Conservation (phyloP, 164 flowering plant species). For the Platanus orientalis region DNA sequence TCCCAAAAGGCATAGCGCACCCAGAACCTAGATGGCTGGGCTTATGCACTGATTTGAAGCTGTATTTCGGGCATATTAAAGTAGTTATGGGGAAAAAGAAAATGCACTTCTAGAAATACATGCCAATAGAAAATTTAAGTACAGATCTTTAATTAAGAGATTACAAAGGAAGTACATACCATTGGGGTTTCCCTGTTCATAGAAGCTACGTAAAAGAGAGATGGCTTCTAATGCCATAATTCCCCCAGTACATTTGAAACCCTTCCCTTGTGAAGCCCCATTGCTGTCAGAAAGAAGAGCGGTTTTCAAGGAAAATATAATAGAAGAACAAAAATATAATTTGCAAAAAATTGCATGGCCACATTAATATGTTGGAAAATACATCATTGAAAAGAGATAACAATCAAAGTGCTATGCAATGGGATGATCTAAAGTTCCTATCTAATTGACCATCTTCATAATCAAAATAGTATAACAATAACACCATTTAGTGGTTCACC, state of each 20-base stretch:
- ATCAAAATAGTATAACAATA: too few species aligned
- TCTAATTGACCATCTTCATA: too few species aligned
- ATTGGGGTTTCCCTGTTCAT: constrained; percentile 91
- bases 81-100: neutral
- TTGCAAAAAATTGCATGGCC: too few species aligned
- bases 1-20: neutral
- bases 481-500: too few species aligned
- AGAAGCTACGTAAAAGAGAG: constrained; percentile 68
- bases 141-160: constrained; percentile 4
- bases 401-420: too few species aligned
- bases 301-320: too few species aligned
- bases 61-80: neutral
- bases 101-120: neutral
- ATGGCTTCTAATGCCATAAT: constrained; percentile 87
- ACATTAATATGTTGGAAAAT: too few species aligned
- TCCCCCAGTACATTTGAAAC: constrained; percentile 76
- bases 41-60: too few species aligned
- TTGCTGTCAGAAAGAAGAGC: constrained; percentile 20
- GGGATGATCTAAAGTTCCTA: too few species aligned
- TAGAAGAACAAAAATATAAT: too few species aligned
- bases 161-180: constrained; percentile 29
- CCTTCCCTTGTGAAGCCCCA: constrained; percentile 26
- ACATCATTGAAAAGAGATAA: too few species aligned
- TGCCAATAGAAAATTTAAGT: neutral
- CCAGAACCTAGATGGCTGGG: neutral